Evolutionary conservation across 1,284 basidiomycete genomes (phyloP), one percentile per base, ranked within the genome.

Genomic region (Trametes versicolor): DNA sequence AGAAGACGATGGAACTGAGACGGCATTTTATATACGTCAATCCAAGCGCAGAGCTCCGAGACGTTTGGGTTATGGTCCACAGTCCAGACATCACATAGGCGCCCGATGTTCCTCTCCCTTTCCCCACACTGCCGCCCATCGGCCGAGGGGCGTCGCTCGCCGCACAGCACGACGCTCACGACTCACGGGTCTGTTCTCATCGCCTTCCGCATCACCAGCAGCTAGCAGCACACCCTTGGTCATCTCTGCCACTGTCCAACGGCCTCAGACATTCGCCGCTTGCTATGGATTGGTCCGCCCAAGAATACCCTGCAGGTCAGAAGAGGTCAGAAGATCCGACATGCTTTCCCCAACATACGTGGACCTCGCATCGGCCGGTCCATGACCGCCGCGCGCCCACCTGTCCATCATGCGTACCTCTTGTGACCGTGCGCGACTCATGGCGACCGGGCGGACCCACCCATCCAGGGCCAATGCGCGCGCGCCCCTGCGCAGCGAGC

Each of bases 281-380:
- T 57, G 52, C 52, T 29, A 50, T 64, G 45, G 29, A 55, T 21
- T 50, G 27, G 57, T 56, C 36, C 43, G 36, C 25, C 41, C 49
- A 62, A 64, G 58, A 66, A 47, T 43, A 62, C 63, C 58, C 19
- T 15, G 48, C 58, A 32, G 50, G 41, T 43, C 34, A 36, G 34
- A 36, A 34, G 41, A 34, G 62, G 64, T 63, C 65, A 62, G 68
- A 67, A 67, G 68, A 67, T 67, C 68, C 68, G 65, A 50, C 56
- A 47, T 50, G 43, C 55, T 48, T 47, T 59, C 36, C 57, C 32
- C 54, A 23, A 45, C 21, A 34, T 58, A 56, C 60, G 50, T 58
- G 51, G 39, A 50, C 58, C 52, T 39, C 58, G 34, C 64, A 56
- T 66, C 67, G 67, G 67, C 64, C 67, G 64, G 64, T 59, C 47